phyloP scores from a whole-genome alignment of 106 monocot species.

The Allium sativum region DNA sequence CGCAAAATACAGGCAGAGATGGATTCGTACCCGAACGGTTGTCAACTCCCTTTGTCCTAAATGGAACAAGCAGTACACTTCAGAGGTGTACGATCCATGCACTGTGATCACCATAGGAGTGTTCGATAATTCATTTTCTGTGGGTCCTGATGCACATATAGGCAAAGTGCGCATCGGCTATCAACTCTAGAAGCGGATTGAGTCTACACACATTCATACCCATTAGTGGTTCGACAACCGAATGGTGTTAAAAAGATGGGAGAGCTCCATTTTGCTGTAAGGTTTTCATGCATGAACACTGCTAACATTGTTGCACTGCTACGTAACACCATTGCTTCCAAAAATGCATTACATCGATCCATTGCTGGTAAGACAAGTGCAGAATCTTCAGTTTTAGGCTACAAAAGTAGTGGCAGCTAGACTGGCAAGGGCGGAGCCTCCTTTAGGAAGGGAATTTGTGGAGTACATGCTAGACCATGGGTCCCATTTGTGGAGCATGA shows the following conservation, averaged over 20 bases:
- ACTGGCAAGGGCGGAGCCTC: conserved; percentile 73
- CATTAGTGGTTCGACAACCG: conserved; percentile 52
- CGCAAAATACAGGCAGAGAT: conserved; percentile 81
- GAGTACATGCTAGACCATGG: conserved; percentile 74
- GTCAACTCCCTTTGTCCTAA: conserved; percentile 68
- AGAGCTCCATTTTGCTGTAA: conserved; percentile 69
- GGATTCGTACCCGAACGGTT: conserved; percentile 84
- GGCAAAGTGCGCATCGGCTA: conserved; percentile 82
- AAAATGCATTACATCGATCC: conserved; percentile 85
- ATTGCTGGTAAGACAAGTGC: conserved; percentile 57
- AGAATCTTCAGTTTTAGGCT: conserved; percentile 39
- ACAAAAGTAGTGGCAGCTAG: conserved; percentile 56
- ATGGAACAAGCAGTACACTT: conserved; percentile 95
- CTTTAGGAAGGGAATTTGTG: conserved; percentile 73
- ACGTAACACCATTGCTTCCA: conserved; percentile 65
- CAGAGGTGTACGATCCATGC: conserved; percentile 95
- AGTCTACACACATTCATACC: conserved; percentile 46
- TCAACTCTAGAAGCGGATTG: conserved; percentile 74
- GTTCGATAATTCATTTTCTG: conserved; percentile 61
- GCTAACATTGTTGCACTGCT: conserved; percentile 63
- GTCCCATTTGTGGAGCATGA: conserved; percentile 73
- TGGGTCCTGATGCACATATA: conserved; percentile 36
- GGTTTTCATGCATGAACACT: conserved; percentile 68
- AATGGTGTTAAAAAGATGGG: conserved; percentile 80
- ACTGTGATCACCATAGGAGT: conserved; percentile 80